Conservation (phyloP, 768 basidiomycete genomes). For the Omphalotus guepiniiformis region DNA sequence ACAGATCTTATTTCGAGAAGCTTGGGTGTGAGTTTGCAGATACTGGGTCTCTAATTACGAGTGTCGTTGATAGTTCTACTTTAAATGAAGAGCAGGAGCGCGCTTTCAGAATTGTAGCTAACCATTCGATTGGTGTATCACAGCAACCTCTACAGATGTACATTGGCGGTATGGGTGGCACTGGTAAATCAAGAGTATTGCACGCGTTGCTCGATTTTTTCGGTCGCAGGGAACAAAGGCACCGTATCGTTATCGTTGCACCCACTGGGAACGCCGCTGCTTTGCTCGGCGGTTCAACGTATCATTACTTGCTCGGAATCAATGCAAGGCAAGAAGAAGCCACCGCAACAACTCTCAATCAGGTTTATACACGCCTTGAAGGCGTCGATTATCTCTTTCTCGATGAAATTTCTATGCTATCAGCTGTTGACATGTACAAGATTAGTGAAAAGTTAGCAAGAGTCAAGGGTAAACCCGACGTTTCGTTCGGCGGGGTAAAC, state of each 20-base stretch:
- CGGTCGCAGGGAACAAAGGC: constrained; percentile 3
- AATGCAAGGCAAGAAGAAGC: constrained; percentile 4
- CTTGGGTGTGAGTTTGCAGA: constrained; percentile 2
- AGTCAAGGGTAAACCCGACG: neutral
- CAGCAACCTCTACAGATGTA: constrained; percentile 26
- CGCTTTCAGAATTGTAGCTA: constrained; percentile 26
- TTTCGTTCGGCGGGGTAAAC: constrained; percentile 23
- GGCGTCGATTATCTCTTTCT: constrained; percentile 27
- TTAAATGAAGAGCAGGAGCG: constrained; percentile 27
- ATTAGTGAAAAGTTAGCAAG: constrained; percentile 17
- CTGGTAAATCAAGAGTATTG: constrained; percentile 29
- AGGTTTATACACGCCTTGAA: constrained; percentile 11
- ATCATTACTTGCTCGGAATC: constrained; percentile 21
- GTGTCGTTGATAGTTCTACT: constrained; percentile 11
- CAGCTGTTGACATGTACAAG: constrained; percentile 20
- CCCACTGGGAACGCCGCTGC: constrained; percentile 22
- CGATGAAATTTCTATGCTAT: constrained; percentile 31
- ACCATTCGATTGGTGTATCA: constrained; percentile 16
- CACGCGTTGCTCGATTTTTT: constrained; percentile 22
- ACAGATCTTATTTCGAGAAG: constrained; percentile 20
- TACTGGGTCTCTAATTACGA: neutral
- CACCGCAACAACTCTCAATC: neutral
- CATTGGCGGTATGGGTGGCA: constrained; percentile 30
- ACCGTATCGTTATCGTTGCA: constrained; percentile 15
- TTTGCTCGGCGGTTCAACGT: constrained; percentile 20